Evolutionary conservation across 257 asterid species (phyloP).

Genomic region (Solanum chaucha): DNA sequence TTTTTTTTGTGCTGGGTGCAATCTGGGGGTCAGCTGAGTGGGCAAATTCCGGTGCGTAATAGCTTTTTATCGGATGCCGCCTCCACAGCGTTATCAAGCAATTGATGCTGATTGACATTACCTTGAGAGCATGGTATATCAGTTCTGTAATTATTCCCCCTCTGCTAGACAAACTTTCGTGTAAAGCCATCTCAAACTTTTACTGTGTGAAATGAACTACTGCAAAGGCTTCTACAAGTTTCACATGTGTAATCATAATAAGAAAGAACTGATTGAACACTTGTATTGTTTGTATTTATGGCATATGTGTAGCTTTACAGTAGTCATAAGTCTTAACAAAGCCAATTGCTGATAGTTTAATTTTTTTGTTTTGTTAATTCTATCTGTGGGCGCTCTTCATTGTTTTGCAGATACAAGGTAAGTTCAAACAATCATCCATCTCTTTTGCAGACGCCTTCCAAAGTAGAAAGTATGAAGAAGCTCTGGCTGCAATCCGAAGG

Average conservation of each 20-base stretch:
- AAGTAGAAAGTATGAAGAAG: slow-evolving; percentile 42
- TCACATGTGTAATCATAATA: neutral
- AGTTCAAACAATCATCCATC: slow-evolving; percentile 42
- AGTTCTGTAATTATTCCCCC: neutral
- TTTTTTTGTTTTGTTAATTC: neutral
- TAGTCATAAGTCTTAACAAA: neutral
- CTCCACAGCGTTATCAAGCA: neutral
- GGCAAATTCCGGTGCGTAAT: neutral
- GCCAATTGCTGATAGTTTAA: neutral
- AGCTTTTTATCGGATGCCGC: neutral
- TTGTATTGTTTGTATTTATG: neutral
- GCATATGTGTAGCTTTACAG: neutral
- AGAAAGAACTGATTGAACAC: neutral
- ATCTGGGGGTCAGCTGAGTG: neutral
- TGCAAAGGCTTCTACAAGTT: neutral
- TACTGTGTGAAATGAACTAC: neutral
- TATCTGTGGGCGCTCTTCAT: neutral
- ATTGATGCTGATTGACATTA: neutral
- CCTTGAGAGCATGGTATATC: neutral
- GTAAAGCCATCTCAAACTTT: neutral
- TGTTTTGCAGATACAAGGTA: slow-evolving; percentile 52
- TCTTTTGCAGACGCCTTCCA: slow-evolving; percentile 54
- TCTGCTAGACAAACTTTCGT: neutral
- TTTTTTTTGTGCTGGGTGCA: neutral
- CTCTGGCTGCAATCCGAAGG: slow-evolving; percentile 52